phyloP scores from a whole-genome alignment of 495 filamentous ascomycete genomes.

The Chaetomidium leptoderma region DNA sequence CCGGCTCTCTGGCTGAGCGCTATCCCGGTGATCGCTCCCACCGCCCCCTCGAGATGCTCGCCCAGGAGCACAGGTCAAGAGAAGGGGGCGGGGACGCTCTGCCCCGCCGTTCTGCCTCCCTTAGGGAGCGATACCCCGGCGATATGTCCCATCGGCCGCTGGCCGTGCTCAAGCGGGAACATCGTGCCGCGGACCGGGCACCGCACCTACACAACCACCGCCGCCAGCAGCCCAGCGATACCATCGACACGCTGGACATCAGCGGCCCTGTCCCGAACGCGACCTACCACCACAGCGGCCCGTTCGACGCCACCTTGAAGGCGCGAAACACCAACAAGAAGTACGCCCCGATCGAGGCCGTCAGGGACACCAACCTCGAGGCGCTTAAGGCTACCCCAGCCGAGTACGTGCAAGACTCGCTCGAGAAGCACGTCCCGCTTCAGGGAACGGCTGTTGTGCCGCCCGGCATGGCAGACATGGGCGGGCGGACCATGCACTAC shows the following conservation, averaged over 20 bases:
- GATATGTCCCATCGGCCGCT: conserved; percentile 61
- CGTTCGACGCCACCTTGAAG: conserved; percentile 78
- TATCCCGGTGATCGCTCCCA: conserved; percentile 23
- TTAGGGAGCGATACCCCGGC: conserved; percentile 54
- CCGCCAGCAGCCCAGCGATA: conserved; percentile 64
- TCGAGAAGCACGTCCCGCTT: conserved; percentile 73
- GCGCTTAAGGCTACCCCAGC: conserved; percentile 77
- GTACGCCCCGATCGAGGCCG: conserved; percentile 71
- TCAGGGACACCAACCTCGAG: conserved; percentile 67
- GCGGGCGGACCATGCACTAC: conserved; percentile 70
- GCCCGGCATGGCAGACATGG: conserved; percentile 61
- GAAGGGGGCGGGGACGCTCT: conserved; percentile 9
- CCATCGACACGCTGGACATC: conserved; percentile 74
- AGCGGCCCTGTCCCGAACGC: conserved; percentile 43
- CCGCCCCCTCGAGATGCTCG: conserved; percentile 16
- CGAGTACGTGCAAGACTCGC: conserved; percentile 71
- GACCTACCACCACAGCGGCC: conserved; percentile 85
- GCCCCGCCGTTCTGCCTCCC: conserved; percentile 46
- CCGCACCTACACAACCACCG: conserved; percentile 53
- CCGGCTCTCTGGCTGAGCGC: conserved; percentile 25
- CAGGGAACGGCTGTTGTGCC: conserved; percentile 77
- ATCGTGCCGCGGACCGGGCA: conserved; percentile 56
- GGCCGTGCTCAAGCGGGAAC: conserved; percentile 54
- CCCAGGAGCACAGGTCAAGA: conserved; percentile 18
- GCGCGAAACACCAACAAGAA: conserved; percentile 62